Percentiles rank a stretch among this genome's conserved stretches.
Conservation (phyloP, 2,329 filamentous ascomycete species). For the Clarireedia monteithiana region DNA sequence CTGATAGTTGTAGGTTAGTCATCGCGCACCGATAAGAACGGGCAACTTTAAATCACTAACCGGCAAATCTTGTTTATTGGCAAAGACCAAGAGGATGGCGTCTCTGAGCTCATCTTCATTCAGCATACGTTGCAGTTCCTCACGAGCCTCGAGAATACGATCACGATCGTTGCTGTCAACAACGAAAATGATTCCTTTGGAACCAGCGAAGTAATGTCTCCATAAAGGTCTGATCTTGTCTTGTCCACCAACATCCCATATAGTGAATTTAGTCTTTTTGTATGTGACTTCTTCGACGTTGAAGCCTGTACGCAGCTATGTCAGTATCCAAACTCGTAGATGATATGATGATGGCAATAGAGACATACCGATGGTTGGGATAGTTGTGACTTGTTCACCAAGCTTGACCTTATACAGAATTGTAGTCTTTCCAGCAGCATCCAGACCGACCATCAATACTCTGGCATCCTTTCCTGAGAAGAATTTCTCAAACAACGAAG, state of each 20-base stretch:
- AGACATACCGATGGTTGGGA: slow-evolving; percentile 88
- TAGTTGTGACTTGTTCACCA: slow-evolving; percentile 97
- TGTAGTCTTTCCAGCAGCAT: slow-evolving; percentile 99
- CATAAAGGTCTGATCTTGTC: slow-evolving; percentile 99
- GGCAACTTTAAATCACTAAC: slow-evolving; percentile 47
- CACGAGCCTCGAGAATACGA: slow-evolving; percentile 92
- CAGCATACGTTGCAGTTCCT: slow-evolving; percentile 96
- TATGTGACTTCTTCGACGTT: slow-evolving; percentile 99
- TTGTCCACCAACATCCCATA: slow-evolving; percentile 99
- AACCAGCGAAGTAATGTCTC: slow-evolving; percentile 99
- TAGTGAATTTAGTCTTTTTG: slow-evolving; percentile 99
- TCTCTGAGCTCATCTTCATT: slow-evolving; percentile 99
- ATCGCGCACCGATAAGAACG: not conserved
- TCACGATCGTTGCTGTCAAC: slow-evolving; percentile 98
- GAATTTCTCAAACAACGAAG: slow-evolving; percentile 90
- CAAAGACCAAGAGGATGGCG: slow-evolving; percentile 92
- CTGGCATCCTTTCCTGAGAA: slow-evolving; percentile 99
- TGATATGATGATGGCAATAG: not conserved
- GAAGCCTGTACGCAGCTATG: slow-evolving; percentile 56
- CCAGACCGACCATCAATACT: slow-evolving; percentile 99
- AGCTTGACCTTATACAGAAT: slow-evolving; percentile 99
- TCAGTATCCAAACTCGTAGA: slow-evolving; percentile 21
- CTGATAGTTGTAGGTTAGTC: slow-evolving; percentile 37
- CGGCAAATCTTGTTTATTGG: slow-evolving; percentile 99
- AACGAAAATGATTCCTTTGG: slow-evolving; percentile 99